Conservation (phyloP, 192 early-diverging fungal species). For the Coemansia sp. region DNA sequence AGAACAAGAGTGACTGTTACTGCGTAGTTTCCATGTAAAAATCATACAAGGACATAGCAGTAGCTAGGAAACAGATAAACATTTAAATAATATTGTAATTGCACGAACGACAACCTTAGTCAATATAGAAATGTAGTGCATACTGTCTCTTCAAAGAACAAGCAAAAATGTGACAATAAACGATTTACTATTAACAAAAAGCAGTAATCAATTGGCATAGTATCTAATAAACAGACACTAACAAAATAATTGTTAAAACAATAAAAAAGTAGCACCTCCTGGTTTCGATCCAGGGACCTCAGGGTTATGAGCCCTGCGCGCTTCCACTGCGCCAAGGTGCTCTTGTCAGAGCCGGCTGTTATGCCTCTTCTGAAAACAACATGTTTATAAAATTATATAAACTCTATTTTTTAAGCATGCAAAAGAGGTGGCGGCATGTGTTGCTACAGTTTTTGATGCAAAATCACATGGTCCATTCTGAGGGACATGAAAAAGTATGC, state of each 20-base stretch:
- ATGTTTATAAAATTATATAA: background rate
- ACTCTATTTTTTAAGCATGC: background rate
- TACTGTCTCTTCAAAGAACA: background rate
- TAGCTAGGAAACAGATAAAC: background rate
- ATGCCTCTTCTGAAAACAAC: background rate
- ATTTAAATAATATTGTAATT: background rate
- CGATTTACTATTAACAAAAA: background rate
- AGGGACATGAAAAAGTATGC: background rate
- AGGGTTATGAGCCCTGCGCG: conserved; percentile 86
- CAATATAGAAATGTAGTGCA: background rate
- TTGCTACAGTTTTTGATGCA: background rate
- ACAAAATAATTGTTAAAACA: conserved; percentile 2
- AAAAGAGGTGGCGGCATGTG: too few relatives aligned
- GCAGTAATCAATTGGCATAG: background rate
- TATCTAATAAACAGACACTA: background rate
- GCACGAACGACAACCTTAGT: background rate
- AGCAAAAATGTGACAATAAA: background rate
- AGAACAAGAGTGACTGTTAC: background rate
- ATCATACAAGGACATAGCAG: background rate
- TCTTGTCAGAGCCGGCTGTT: conserved; percentile 15
- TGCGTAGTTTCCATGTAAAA: background rate
- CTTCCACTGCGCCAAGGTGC: conserved; percentile 83
- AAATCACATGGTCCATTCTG: background rate
- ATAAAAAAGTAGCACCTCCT: conserved; percentile 21
- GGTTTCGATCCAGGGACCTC: conserved; percentile 67